Evolutionary conservation across 805 yeast genomes (phyloP).

Genomic region (Nakazawaea peltata): DNA sequence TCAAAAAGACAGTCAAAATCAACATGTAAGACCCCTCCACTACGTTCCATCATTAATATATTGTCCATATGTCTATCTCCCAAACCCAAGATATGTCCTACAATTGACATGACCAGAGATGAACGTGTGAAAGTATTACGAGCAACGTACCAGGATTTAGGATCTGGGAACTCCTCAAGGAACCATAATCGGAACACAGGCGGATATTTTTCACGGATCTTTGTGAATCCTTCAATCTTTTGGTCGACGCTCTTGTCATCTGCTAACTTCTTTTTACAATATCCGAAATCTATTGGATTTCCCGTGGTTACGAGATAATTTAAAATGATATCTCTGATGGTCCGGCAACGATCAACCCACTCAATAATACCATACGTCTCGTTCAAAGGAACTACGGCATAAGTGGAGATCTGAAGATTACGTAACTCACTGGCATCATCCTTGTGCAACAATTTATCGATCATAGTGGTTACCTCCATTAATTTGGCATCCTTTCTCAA

Average conservation of each 20-base stretch:
- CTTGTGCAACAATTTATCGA: constrained; percentile 61
- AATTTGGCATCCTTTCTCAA: constrained; percentile 91
- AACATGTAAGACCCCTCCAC: constrained; percentile 83
- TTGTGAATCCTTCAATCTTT: constrained; percentile 27
- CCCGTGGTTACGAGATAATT: constrained; percentile 18
- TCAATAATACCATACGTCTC: constrained; percentile 89
- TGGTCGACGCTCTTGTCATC: constrained; percentile 18
- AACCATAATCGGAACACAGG: constrained; percentile 87
- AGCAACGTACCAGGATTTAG: constrained; percentile 78
- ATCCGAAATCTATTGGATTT: constrained; percentile 17
- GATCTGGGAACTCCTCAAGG: constrained; percentile 81
- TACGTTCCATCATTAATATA: constrained; percentile 59
- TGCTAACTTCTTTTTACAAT: constrained; percentile 16
- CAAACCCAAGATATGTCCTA: constrained; percentile 86
- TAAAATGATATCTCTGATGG: constrained; percentile 56
- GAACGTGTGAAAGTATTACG: constrained; percentile 70
- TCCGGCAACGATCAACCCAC: constrained; percentile 71
- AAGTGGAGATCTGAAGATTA: constrained; percentile 63
- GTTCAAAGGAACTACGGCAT: constrained; percentile 81
- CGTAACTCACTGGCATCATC: constrained; percentile 71
- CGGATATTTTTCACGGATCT: constrained; percentile 30
- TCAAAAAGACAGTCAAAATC: constrained; percentile 97
- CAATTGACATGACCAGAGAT: constrained; percentile 94
- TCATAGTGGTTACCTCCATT: constrained; percentile 83
- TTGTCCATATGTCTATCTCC: constrained; percentile 98